Conservation (phyloP, 1,284 basidiomycete species). For the Heterobasidion occidentale region DNA sequence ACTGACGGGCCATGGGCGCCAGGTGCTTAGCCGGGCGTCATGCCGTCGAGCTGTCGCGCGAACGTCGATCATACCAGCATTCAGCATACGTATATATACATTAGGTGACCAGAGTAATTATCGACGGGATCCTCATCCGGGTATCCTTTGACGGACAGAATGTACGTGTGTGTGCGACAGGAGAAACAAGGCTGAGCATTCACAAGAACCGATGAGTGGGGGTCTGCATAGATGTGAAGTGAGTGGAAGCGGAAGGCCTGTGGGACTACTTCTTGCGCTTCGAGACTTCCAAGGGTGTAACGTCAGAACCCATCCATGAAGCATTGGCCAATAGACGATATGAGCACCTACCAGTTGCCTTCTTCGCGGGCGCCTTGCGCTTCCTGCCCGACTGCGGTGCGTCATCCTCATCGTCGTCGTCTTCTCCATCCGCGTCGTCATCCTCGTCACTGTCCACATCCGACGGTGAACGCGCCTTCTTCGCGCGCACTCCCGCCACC, state of each 20-base stretch:
- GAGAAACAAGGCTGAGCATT: background rate
- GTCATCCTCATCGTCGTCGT: constrained; percentile 5
- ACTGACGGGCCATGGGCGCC: too few relatives aligned
- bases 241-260: background rate
- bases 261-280: constrained; percentile 23
- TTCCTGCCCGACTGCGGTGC: constrained; percentile 19
- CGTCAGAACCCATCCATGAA: background rate
- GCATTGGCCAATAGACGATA: background rate
- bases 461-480: constrained; percentile 12
- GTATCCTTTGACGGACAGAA: too few relatives aligned
- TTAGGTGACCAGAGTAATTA: background rate
- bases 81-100: background rate
- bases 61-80: background rate
- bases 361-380: constrained; percentile 21
- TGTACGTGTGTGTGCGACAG: background rate
- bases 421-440: constrained; percentile 3
- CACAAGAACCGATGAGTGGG: background rate
- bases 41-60: too few relatives aligned
- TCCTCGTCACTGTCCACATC: constrained; percentile 8
- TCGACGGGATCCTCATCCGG: background rate
- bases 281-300: constrained; percentile 10
- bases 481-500: constrained; percentile 1
- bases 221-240: background rate
- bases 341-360: constrained; percentile 5
- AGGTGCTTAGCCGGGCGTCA: too few relatives aligned